These are phyloP conservation scores for Neurospora terricola DNA, from an alignment of 495 filamentous ascomycete species.

Conservation along the genomic window DNA sequence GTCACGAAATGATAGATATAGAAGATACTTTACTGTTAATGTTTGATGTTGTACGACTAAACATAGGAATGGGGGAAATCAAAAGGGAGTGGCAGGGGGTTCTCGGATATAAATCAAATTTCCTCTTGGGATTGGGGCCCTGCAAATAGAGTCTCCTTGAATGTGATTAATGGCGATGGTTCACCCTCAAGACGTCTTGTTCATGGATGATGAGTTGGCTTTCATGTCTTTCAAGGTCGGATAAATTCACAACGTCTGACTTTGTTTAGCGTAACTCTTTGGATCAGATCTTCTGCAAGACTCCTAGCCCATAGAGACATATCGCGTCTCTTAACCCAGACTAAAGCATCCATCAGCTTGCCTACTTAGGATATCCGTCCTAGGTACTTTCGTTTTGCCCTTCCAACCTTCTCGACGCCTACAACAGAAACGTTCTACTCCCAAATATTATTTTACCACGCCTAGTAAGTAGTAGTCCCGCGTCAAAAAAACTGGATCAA, in stretches of 20 bases:
- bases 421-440: too few species aligned
- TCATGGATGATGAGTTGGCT: neutral
- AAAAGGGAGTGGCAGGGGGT: neutral
- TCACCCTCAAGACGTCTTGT: too few species aligned
- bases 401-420: too few species aligned
- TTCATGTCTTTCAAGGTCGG: neutral
- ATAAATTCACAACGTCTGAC: neutral
- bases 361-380: too few species aligned
- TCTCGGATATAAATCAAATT: neutral
- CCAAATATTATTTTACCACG: neutral
- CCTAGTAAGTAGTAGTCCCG: neutral
- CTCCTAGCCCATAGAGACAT: too few species aligned
- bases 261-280: neutral
- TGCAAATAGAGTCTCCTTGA: neutral
- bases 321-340: too few species aligned
- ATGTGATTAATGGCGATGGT: neutral
- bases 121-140: neutral
- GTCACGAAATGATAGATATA: neutral
- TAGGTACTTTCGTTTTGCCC: neutral
- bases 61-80: neutral
- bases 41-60: neutral
- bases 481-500: neutral
- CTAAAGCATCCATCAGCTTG: too few species aligned
- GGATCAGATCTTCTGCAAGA: neutral
- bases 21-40: neutral